These are phyloP conservation scores for Phylloporus sp. DNA, from an alignment of 768 basidiomycete genomes.

Conservation along the genomic window DNA sequence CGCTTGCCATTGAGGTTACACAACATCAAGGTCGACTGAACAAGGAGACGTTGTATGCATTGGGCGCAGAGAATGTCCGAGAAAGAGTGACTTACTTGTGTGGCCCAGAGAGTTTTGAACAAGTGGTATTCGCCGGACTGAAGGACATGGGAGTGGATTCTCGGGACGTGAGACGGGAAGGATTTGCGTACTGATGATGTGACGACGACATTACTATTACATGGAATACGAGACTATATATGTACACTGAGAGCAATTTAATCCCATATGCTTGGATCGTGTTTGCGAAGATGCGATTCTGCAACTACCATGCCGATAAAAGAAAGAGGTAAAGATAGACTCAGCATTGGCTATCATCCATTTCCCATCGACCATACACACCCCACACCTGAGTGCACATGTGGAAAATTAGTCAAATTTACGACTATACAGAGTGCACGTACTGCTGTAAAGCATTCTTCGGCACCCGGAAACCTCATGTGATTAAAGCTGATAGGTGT, in stretches of 20 bases:
- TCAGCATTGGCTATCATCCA: conserved; percentile 20
- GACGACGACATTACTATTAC: too few relatives aligned
- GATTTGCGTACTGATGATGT: conserved; percentile 39
- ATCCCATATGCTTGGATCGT: too few relatives aligned
- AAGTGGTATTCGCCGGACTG: conserved; percentile 33
- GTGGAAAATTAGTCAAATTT: not conserved
- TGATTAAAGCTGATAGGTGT: conserved; percentile 27
- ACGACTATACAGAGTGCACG: not conserved
- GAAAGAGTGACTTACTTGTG: conserved; percentile 44
- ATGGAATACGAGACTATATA: too few relatives aligned
- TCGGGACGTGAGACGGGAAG: conserved; percentile 35
- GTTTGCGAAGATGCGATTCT: too few relatives aligned
- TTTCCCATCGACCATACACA: conserved; percentile 26
- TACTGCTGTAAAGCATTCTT: conserved; percentile 15
- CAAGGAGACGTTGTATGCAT: conserved; percentile 1
- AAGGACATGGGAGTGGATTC: conserved; percentile 33
- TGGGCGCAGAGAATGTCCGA: conserved; percentile 10
- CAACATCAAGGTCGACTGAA: conserved; percentile 21
- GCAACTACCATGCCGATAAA: too few relatives aligned
- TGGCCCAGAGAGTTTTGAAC: conserved; percentile 47
- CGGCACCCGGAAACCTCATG: conserved; percentile 19
- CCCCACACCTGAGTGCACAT: conserved; percentile 13
- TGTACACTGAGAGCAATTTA: too few relatives aligned
- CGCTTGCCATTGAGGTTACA: conserved; percentile 10
- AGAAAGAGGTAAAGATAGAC: too few relatives aligned